phyloP scores from a whole-genome alignment of 805 yeast species.

The Kodamaea neixiangensis region DNA sequence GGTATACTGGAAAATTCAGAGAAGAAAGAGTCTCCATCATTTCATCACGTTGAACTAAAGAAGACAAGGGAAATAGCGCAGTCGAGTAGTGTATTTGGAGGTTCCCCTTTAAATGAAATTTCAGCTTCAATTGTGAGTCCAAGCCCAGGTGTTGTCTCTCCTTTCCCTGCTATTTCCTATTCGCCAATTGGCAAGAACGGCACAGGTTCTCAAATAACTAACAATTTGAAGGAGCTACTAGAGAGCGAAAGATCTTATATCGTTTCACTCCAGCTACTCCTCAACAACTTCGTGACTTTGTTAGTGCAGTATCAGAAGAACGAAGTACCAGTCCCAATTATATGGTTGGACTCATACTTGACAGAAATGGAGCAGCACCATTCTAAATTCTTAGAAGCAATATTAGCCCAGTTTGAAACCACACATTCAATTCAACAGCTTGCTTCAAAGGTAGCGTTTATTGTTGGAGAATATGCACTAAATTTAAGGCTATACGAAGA shows the following conservation, averaged over 20 bases:
- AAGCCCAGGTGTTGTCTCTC: conserved; percentile 18
- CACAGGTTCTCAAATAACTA: conserved; percentile 20
- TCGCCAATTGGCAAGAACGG: conserved; percentile 17
- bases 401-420: background rate
- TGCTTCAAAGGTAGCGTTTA: background rate
- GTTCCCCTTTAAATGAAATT: background rate
- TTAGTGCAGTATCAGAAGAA: conserved; percentile 27
- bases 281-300: conserved; percentile 45
- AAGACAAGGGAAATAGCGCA: background rate
- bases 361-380: conserved; percentile 24
- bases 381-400: conserved; percentile 21
- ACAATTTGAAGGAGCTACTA: conserved; percentile 47
- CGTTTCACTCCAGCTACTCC: conserved; percentile 44
- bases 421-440: background rate
- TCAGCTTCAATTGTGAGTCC: background rate
- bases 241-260: conserved; percentile 51
- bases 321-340: conserved; percentile 31
- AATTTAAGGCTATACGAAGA: conserved; percentile 27
- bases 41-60: background rate
- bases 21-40: background rate
- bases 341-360: conserved; percentile 1
- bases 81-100: too few species aligned
- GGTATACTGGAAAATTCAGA: too few species aligned
- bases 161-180: conserved; percentile 20
- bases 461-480: background rate